Conservation (phyloP, 805 yeast species). For the Saturnispora serradocipensis region DNA sequence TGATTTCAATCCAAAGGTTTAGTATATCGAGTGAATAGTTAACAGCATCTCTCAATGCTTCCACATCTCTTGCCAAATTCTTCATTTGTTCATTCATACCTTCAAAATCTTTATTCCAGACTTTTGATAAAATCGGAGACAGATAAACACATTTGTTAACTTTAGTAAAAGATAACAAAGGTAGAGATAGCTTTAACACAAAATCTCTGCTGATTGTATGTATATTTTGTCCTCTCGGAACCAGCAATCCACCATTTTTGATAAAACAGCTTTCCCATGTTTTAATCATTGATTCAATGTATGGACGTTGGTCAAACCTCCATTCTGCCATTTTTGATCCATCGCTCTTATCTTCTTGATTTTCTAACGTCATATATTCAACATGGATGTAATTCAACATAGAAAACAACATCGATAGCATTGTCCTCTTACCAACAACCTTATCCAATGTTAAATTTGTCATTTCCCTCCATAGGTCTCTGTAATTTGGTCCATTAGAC, state of each 20-base stretch:
- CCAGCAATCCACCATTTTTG: constrained; percentile 53
- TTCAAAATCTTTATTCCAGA: constrained; percentile 61
- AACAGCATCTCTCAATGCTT: constrained; percentile 56
- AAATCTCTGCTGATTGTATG: constrained; percentile 43
- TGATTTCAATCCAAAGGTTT: constrained; percentile 63
- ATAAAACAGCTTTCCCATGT: constrained; percentile 61
- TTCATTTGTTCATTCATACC: constrained; percentile 50
- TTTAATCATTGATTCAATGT: constrained; percentile 46
- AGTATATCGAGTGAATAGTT: constrained; percentile 49
- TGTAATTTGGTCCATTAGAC: constrained; percentile 43
- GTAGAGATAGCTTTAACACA: constrained; percentile 55
- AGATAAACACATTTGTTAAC: constrained; percentile 54
- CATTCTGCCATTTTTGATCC: constrained; percentile 48
- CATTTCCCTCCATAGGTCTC: constrained; percentile 46
- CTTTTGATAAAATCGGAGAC: constrained; percentile 50
- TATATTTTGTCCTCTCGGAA: constrained; percentile 41
- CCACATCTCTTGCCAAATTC: constrained; percentile 42
- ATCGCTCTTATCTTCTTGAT: constrained; percentile 22
- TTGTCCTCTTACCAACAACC: constrained; percentile 38
- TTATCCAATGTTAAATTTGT: constrained; percentile 32
- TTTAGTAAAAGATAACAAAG: constrained; percentile 57
- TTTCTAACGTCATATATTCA: constrained; percentile 34
- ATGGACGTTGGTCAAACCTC: constrained; percentile 56
- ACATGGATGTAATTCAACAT: constrained; percentile 57
- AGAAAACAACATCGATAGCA: constrained; percentile 50